A percentile compares a stretch with the other conserved stretches of the same genome.
Conservation (phyloP, 345 rosid genomes). For the Linum trigynum region DNA sequence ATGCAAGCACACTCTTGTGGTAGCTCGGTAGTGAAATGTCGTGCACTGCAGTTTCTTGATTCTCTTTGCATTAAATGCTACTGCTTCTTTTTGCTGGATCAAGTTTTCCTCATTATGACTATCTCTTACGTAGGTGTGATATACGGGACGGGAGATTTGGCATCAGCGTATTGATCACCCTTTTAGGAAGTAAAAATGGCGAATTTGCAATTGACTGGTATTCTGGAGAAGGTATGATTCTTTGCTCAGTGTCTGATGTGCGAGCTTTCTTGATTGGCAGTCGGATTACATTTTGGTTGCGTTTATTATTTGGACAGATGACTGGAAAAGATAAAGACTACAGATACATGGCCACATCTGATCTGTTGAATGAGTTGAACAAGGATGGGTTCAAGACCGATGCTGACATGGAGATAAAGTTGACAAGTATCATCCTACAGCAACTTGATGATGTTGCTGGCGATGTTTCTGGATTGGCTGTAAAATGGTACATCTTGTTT, state of each 20-base stretch:
- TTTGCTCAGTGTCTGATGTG: background rate
- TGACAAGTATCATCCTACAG: conserved; percentile 67
- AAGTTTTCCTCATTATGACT: background rate
- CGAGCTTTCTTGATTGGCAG: background rate
- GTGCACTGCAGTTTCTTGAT: background rate
- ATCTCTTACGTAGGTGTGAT: background rate
- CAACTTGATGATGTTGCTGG: conserved; percentile 99
- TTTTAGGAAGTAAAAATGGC: conserved; percentile 40
- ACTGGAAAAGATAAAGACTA: conserved; percentile 98
- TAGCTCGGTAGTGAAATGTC: background rate
- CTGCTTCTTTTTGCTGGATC: background rate
- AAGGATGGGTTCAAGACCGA: conserved; percentile 82
- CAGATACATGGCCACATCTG: conserved; percentile 99
- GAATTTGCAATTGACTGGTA: conserved; percentile 70
- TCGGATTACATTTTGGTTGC: background rate
- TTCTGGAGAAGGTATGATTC: conserved; percentile 74
- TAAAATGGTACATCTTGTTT: conserved; percentile 60
- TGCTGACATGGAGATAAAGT: conserved; percentile 67
- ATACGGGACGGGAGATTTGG: background rate
- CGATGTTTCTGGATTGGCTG: conserved; percentile 99
- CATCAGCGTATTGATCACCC: background rate
- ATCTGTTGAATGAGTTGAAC: conserved; percentile 87
- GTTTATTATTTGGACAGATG: conserved; percentile 43
- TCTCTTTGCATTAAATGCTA: background rate
- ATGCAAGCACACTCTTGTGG: background rate